Percentiles rank a stretch among this genome's conserved stretches.
Conservation (phyloP, 352 stramenopile genomes). For the Pseudoperonospora humuli region DNA sequence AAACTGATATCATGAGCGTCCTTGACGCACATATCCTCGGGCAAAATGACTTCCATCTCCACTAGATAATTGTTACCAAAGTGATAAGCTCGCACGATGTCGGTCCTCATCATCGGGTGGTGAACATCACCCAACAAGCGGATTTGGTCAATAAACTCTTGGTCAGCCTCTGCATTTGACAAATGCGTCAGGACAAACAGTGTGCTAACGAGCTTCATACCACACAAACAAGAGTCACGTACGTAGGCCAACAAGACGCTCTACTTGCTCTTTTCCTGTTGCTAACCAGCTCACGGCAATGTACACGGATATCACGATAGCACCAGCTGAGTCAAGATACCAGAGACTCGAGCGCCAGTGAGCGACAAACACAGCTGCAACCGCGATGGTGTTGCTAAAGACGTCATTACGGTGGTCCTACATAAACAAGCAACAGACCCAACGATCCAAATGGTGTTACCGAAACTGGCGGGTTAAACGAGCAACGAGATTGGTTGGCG, state of each 20-base stretch:
- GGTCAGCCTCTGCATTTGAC: constrained; percentile 61
- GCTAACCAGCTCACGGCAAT: constrained; percentile 94
- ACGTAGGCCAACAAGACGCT: constrained; percentile 83
- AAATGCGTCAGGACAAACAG: neutral
- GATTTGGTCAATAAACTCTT: constrained; percentile 92
- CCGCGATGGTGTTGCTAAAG: constrained; percentile 89
- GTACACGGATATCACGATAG: constrained; percentile 94
- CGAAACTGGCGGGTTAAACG: constrained; percentile 1
- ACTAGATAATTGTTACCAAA: constrained; percentile 96
- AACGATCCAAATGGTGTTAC: neutral
- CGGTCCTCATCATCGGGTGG: constrained; percentile 85
- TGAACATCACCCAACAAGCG: constrained; percentile 81
- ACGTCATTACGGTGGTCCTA: constrained; percentile 97
- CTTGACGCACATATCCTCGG: constrained; percentile 86
- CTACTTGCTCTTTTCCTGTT: constrained; percentile 94
- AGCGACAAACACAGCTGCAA: constrained; percentile 67
- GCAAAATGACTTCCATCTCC: constrained; percentile 79
- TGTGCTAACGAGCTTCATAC: neutral
- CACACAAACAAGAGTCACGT: constrained; percentile 22
- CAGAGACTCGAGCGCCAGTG: constrained; percentile 76
- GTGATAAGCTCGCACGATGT: constrained; percentile 93
- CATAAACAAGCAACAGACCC: neutral
- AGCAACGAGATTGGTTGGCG: neutral
- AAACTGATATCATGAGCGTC: constrained; percentile 95
- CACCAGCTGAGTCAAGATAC: constrained; percentile 91